phyloP scores from a whole-genome alignment of 2,329 filamentous ascomycete genomes.

The Coleophoma cylindrospora region DNA sequence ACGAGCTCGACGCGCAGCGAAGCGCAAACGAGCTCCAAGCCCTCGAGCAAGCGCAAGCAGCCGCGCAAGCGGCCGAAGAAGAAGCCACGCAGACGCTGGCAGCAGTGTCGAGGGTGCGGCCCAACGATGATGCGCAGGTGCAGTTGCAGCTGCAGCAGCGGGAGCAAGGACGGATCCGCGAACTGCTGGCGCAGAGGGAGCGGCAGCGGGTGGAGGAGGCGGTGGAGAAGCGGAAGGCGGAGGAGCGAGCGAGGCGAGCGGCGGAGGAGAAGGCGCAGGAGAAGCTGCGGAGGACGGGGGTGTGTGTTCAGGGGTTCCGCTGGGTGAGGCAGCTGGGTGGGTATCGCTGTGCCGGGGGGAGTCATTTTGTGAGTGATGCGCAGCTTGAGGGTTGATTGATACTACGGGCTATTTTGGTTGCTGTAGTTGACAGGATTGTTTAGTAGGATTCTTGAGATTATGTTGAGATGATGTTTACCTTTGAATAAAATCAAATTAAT shows the following conservation, averaged over 20 bases:
- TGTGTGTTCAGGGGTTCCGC: slow-evolving; percentile 48
- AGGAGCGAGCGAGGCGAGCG: slow-evolving; percentile 32
- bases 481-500: too few species aligned
- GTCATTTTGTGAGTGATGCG: slow-evolving; percentile 46
- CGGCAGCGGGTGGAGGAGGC: slow-evolving; percentile 23
- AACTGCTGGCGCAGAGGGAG: slow-evolving; percentile 24
- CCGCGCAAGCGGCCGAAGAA: slow-evolving; percentile 13
- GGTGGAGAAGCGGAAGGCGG: slow-evolving; percentile 30
- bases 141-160: slow-evolving; percentile 12
- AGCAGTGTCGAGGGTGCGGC: slow-evolving; percentile 25
- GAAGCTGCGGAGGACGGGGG: slow-evolving; percentile 47
- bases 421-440: too few species aligned
- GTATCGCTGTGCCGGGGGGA: slow-evolving; percentile 58
- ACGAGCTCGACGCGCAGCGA: slow-evolving; percentile 15
- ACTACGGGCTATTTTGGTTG: too few species aligned
- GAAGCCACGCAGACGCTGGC: slow-evolving; percentile 30
- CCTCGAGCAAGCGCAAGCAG: slow-evolving; percentile 5
- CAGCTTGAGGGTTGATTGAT: slow-evolving; percentile 20
- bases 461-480: too few species aligned
- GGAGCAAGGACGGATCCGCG: slow-evolving; percentile 21
- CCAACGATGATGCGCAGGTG: slow-evolving; percentile 9
- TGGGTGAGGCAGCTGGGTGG: slow-evolving; percentile 59
- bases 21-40: slow-evolving; percentile 16
- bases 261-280: slow-evolving; percentile 35
- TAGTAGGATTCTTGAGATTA: too few species aligned